Base-by-base conservation (phyloP, 805 yeast species). In the Ogataea parapolymorpha region DNA sequence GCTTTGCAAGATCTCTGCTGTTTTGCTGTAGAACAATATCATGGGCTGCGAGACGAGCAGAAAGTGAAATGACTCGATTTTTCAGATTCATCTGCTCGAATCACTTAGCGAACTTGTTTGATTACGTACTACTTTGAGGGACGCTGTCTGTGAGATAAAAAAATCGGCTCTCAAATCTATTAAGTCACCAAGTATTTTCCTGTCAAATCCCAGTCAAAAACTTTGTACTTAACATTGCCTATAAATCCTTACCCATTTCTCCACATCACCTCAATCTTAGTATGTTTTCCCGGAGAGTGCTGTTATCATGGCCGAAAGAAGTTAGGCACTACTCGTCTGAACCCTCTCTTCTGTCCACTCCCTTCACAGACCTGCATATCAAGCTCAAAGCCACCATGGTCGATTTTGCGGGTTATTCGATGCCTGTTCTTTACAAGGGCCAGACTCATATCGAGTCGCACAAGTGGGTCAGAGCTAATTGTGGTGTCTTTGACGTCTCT, bases 401-500 rank as follows among this genome's bases (percentile, higher is more conserved):
- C 4, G 95, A 95, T 32, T 93, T 86, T 65, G 98, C 98, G 13
- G 96, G 96, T n/a, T 93, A 77, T 57, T 77, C 82, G 34, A 91
- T 93, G 97, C 99, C 99, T 2, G 89, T 93, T 8, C 65, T 88
- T 23, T 93, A 90, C 69, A 74, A 78, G 49, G 80, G 74, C n/a
- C 95, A 86, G 65, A 66, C 86, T 2, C 98, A 91, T 62, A 80
- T 88, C 29, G 95, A 89, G 46, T 89, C 97, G 1, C 99, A 93
- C 67, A 76, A 83, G 39, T 93, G 98, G 98, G 95, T 91, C 0
- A 78, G 99, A 62, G 57, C 69, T 15, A 77, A 85, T 47, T 89
- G 90, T 26, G 99, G 99, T 6, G 69, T 93, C 37, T 93, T 93
- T 56, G 99, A 93, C 61, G 99, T 93, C 37, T 86, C 96, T 40